These are phyloP conservation scores for Clavulina sp. DNA, from an alignment of 768 basidiomycete genomes.

Conservation along the genomic window DNA sequence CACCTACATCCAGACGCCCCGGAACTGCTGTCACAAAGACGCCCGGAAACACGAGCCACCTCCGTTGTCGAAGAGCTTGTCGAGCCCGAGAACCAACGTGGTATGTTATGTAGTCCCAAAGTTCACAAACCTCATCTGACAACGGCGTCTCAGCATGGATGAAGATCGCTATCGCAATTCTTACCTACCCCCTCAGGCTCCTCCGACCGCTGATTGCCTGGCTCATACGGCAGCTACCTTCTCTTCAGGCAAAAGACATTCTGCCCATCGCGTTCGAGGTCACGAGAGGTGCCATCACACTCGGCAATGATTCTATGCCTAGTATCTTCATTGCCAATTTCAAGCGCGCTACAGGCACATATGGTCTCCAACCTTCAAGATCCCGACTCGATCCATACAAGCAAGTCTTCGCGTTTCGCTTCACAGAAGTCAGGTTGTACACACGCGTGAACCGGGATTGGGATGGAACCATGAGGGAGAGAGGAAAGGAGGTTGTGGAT, in stretches of 20 bases:
- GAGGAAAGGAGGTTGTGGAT: slow-evolving; percentile 30
- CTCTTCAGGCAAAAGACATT: slow-evolving; percentile 63
- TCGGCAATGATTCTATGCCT: slow-evolving; percentile 76
- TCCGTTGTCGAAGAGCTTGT: too few relatives aligned
- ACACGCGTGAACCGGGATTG: slow-evolving; percentile 64
- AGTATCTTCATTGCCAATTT: slow-evolving; percentile 72
- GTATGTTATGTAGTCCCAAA: too few relatives aligned
- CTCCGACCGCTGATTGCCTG: too few relatives aligned
- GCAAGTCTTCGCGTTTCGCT: slow-evolving; percentile 52
- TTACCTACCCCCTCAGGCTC: too few relatives aligned
- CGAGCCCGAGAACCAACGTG: too few relatives aligned
- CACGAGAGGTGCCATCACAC: slow-evolving; percentile 62
- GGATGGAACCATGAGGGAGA: slow-evolving; percentile 41
- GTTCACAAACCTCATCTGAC: too few relatives aligned
- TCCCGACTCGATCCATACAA: slow-evolving; percentile 75
- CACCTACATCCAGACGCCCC: too few relatives aligned
- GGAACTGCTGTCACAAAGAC: too few relatives aligned
- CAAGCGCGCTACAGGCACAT: slow-evolving; percentile 55
- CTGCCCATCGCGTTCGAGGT: slow-evolving; percentile 69
- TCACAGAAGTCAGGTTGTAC: slow-evolving; percentile 44
- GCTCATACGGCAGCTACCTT: slow-evolving; percentile 39
- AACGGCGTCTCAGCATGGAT: too few relatives aligned
- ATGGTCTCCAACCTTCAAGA: slow-evolving; percentile 50
- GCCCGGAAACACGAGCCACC: too few relatives aligned
- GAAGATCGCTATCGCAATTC: too few relatives aligned